Percentiles rank a stretch among this genome's conserved stretches.
Conservation (phyloP, 805 yeast species). For the Candida boleticola region DNA sequence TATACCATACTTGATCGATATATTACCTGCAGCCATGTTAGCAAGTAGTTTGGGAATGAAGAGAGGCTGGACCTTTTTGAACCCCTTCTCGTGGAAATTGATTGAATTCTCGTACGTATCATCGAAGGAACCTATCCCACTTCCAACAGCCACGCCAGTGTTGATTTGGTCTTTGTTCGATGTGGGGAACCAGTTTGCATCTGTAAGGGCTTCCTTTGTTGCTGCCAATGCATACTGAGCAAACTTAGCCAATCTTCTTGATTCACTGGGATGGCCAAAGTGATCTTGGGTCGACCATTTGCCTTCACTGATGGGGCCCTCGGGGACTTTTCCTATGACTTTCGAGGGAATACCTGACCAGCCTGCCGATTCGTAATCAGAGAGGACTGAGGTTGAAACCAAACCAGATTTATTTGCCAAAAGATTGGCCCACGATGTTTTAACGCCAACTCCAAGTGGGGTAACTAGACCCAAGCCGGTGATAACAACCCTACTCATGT, state of each 20-base stretch:
- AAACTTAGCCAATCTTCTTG: slow-evolving; percentile 65
- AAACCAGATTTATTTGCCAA: slow-evolving; percentile 57
- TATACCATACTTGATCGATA: slow-evolving; percentile 73
- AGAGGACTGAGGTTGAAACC: slow-evolving; percentile 46
- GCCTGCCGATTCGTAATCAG: slow-evolving; percentile 40
- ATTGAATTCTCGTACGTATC: slow-evolving; percentile 67
- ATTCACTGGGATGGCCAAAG: slow-evolving; percentile 43
- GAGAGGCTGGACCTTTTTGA: slow-evolving; percentile 75
- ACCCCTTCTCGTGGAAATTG: slow-evolving; percentile 49
- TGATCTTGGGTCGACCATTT: slow-evolving; percentile 54
- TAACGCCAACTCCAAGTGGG: slow-evolving; percentile 77
- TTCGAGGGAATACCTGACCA: slow-evolving; percentile 62
- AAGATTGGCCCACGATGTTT: slow-evolving; percentile 52
- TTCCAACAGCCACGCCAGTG: slow-evolving; percentile 83
- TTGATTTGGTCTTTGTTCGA: slow-evolving; percentile 29
- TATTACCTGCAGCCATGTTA: slow-evolving; percentile 94
- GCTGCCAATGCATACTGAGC: slow-evolving; percentile 80
- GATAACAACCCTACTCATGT: slow-evolving; percentile 67
- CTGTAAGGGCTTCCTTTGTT: slow-evolving; percentile 70
- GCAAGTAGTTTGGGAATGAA: slow-evolving; percentile 80
- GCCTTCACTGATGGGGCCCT: slow-evolving; percentile 41
- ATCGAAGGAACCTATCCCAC: slow-evolving; percentile 87
- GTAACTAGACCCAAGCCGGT: slow-evolving; percentile 88
- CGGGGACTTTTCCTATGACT: slow-evolving; percentile 75
- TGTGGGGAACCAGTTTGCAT: slow-evolving; percentile 54